Percentiles rank a stretch among this genome's conserved stretches.
Evolutionary conservation across 441 rosid species (phyloP).

Genomic region (Raphanus hybrid): DNA sequence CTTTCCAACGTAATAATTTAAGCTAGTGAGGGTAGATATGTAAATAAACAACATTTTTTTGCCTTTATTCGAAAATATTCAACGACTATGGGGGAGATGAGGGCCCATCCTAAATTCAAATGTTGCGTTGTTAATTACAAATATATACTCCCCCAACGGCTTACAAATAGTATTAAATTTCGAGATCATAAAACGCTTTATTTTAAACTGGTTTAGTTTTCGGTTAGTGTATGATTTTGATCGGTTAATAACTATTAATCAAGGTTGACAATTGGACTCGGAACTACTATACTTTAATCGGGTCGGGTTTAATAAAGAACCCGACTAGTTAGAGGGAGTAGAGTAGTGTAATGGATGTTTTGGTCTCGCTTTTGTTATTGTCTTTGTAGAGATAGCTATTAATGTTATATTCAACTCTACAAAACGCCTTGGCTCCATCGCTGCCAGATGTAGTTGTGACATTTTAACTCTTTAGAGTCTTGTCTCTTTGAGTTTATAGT

Average conservation of each 20-base stretch:
- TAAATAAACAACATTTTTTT: constrained; percentile 6
- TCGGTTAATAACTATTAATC: not conserved
- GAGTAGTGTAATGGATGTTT: not conserved
- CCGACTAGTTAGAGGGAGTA: not conserved
- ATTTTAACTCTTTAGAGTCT: too few relatives aligned
- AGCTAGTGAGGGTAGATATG: not conserved
- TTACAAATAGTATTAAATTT: not conserved
- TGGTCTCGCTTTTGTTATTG: not conserved
- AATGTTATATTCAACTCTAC: too few relatives aligned
- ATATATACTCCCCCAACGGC: constrained; percentile 9
- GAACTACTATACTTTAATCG: not conserved
- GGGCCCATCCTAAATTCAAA: constrained; percentile 30
- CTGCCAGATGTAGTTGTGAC: too few relatives aligned
- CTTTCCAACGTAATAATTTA: constrained; percentile 25
- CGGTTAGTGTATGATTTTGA: not conserved
- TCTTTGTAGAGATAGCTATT: too few relatives aligned
- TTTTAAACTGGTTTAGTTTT: not conserved
- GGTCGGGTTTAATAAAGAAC: not conserved
- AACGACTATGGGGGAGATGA: constrained; percentile 5
- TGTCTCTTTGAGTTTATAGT: too few relatives aligned
- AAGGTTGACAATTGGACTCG: not conserved
- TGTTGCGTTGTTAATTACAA: constrained; percentile 4
- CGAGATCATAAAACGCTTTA: not conserved
- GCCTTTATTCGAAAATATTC: not conserved
- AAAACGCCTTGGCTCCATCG: too few relatives aligned